These are phyloP conservation scores for Corrigiola litoralis DNA, from an alignment of 179 eudicot species.

Conservation along the genomic window DNA sequence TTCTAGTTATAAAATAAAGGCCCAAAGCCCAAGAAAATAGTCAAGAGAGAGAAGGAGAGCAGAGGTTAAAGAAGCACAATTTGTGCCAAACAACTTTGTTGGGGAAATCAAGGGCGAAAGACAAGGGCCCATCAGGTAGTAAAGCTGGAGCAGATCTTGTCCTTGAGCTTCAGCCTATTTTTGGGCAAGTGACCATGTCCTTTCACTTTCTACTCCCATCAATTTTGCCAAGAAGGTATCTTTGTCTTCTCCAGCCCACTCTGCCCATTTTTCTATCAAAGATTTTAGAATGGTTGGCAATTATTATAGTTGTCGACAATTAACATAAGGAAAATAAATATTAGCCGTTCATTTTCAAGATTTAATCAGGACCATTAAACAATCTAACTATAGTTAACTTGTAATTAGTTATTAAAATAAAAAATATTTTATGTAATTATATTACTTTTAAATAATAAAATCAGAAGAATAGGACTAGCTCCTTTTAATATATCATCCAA, in stretches of 20 bases:
- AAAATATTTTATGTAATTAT: too few species aligned
- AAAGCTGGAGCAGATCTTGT: neutral
- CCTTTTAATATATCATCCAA: too few species aligned
- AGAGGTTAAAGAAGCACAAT: neutral
- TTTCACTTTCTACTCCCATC: neutral
- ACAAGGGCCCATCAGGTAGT: slow-evolving; percentile 8
- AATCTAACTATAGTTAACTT: too few species aligned
- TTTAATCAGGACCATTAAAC: too few species aligned
- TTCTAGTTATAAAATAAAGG: neutral
- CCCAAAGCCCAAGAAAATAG: slow-evolving; percentile 7
- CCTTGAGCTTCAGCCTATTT: neutral
- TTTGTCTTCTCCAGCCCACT: neutral
- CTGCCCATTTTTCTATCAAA: too few species aligned
- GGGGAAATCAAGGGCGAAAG: slow-evolving; percentile 2
- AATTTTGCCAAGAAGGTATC: neutral
- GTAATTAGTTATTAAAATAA: too few species aligned
- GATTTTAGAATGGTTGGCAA: too few species aligned
- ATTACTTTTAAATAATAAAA: too few species aligned
- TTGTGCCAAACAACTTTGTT: neutral
- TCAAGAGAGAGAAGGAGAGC: neutral
- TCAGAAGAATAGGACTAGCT: too few species aligned
- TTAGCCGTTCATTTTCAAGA: too few species aligned
- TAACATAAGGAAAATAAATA: too few species aligned
- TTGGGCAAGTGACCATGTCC: neutral
- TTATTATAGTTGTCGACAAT: too few species aligned